Percentiles rank a stretch among this genome's conserved stretches.
These are phyloP conservation scores for Choanephora cucurbitarum DNA, from an alignment of 371 early-diverging fungal genomes.

Conservation along the genomic window DNA sequence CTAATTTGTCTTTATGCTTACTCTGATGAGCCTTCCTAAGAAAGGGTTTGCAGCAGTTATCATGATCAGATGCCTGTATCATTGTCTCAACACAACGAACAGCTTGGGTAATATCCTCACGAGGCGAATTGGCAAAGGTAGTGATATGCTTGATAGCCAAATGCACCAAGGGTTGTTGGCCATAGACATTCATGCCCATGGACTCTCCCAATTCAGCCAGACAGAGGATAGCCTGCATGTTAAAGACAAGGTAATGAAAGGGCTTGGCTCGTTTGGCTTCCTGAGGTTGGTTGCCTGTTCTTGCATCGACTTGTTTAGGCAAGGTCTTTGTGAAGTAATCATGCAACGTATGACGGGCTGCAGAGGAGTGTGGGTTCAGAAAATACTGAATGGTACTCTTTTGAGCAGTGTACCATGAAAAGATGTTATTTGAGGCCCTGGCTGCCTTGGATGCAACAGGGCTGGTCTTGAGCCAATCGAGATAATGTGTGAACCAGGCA, in stretches of 20 bases:
- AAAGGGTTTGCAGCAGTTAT: constrained; percentile 19
- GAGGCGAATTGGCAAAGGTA: constrained; percentile 3
- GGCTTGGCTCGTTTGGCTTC: constrained; percentile 39
- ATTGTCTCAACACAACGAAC: constrained; percentile 32
- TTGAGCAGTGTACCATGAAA: constrained; percentile 42
- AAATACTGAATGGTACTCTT: constrained; percentile 27
- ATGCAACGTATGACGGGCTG: not conserved
- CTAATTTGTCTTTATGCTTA: constrained; percentile 24
- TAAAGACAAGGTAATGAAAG: constrained; percentile 47
- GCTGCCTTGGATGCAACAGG: constrained; percentile 28
- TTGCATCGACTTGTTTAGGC: constrained; percentile 30
- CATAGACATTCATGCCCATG: constrained; percentile 17
- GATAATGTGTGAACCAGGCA: constrained; percentile 34
- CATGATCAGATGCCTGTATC: constrained; percentile 11
- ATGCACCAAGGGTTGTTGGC: constrained; percentile 7
- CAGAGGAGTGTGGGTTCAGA: constrained; percentile 17
- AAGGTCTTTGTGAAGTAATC: constrained; percentile 18
- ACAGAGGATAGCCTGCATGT: constrained; percentile 38
- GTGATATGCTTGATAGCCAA: constrained; percentile 29
- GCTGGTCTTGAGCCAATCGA: constrained; percentile 32
- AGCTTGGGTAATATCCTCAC: constrained; percentile 36
- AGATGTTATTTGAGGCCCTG: constrained; percentile 35
- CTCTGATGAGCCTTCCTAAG: constrained; percentile 22
- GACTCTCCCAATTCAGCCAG: constrained; percentile 30
- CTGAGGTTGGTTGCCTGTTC: constrained; percentile 40